Evolutionary conservation across 2,329 filamentous ascomycete genomes (phyloP).

Genomic region (Trichoderma sp.): DNA sequence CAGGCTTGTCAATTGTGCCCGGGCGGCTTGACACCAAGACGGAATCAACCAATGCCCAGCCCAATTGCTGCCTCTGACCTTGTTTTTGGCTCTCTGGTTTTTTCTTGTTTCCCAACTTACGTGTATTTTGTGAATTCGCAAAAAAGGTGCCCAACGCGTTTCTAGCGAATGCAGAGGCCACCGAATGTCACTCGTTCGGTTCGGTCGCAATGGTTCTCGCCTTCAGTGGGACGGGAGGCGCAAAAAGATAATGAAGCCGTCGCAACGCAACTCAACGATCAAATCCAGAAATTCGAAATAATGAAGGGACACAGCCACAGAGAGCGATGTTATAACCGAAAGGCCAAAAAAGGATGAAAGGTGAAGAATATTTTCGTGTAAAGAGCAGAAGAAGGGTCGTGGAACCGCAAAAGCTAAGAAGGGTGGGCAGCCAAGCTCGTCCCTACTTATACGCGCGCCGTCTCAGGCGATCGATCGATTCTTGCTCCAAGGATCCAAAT

Average conservation of each 20-base stretch:
- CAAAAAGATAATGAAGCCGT: not conserved
- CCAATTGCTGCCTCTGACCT: not conserved
- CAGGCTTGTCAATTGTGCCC: not conserved
- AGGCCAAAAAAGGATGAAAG: not conserved
- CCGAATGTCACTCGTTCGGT: not conserved
- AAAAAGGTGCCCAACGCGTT: not conserved
- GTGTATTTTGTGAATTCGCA: not conserved
- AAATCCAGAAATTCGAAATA: not conserved
- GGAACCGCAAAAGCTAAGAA: not conserved
- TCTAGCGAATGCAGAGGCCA: not conserved
- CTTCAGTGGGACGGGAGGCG: not conserved
- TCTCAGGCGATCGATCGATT: conserved; percentile 20
- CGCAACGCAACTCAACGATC: not conserved
- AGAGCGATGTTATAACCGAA: not conserved
- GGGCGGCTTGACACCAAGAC: not conserved
- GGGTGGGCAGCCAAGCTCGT: not conserved
- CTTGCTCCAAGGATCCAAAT: not conserved
- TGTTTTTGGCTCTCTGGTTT: not conserved
- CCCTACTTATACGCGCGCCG: not conserved
- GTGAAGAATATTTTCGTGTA: not conserved
- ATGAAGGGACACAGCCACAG: not conserved
- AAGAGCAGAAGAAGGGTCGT: not conserved
- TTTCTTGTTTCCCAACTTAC: not conserved
- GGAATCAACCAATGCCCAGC: not conserved
- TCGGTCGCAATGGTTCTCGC: not conserved